These are phyloP conservation scores for Didymosphaeria variabile DNA, from an alignment of 2,329 filamentous ascomycete species.

Conservation along the genomic window DNA sequence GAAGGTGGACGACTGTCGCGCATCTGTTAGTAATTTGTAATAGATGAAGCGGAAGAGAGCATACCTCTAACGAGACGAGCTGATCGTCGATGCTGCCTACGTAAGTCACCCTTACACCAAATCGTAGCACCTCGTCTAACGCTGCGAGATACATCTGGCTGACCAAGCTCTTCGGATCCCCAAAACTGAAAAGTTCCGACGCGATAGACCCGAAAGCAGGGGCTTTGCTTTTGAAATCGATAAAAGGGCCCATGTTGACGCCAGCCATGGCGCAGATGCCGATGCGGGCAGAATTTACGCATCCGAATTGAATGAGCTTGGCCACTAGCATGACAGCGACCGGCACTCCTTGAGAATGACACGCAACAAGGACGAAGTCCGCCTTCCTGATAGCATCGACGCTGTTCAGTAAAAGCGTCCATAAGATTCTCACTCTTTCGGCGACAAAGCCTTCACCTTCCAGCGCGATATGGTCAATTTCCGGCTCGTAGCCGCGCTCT, in stretches of 20 bases:
- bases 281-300: slow-evolving; percentile 78
- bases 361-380: slow-evolving; percentile 90
- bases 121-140: slow-evolving; percentile 75
- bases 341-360: slow-evolving; percentile 94
- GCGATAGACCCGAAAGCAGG: slow-evolving; percentile 81
- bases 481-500: slow-evolving; percentile 71
- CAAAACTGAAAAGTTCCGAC: slow-evolving; percentile 95
- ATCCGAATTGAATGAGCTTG: slow-evolving; percentile 89
- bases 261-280: slow-evolving; percentile 91
- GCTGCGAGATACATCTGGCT: slow-evolving; percentile 82
- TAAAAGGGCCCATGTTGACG: slow-evolving; percentile 91
- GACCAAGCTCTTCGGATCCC: slow-evolving; percentile 79
- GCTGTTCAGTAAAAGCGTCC: slow-evolving; percentile 95
- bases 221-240: slow-evolving; percentile 88
- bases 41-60: slow-evolving; percentile 23
- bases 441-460: slow-evolving; percentile 94
- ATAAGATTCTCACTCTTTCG: slow-evolving; percentile 89
- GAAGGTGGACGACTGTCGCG: slow-evolving; percentile 77
- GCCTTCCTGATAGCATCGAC: slow-evolving; percentile 87
- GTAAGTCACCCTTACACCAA: slow-evolving; percentile 85
- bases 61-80: slow-evolving; percentile 87
- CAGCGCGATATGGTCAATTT: slow-evolving; percentile 92
- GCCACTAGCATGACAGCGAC: slow-evolving; percentile 92
- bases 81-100: slow-evolving; percentile 97
- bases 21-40: slow-evolving; percentile 13